Base-by-base conservation (phyloP, 257 asterid species). In the Gardenia jasminoides region DNA sequence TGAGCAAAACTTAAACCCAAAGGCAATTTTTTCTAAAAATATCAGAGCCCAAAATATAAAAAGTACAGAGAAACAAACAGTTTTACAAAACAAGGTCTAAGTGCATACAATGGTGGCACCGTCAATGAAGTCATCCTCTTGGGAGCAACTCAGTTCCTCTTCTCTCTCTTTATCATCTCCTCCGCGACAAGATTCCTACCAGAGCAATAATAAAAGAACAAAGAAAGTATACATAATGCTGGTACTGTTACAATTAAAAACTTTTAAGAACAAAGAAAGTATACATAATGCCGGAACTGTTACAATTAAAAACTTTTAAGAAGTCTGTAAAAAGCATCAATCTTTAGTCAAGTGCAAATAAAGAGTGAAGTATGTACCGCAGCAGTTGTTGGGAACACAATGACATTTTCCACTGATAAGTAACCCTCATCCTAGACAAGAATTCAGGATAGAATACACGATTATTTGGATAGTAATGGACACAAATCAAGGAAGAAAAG, bases 351-450 rank as follows among this genome's bases (percentile, higher is more conserved):
- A 69, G 16, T 43, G 28, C 11, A 22, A 15, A 30, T 56, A 20
- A 72, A 24, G 30, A 24, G 30, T 30, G 33, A 36, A 19, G 10
- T 6, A 79, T n/a, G n/a, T 82, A 94, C 97, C 97, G 83, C 80
- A 20, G 80, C 72, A 64, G 74, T 3, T 1, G 41, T 83, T 62
- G 73, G 31, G 62, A 90, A 87, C 71, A 89, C 91, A 81, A 88
- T 75, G 76, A 89, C 81, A 85, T 85, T 87, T 66, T 91, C 98
- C 82, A 93, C 41, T 9, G 91, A 84, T 75, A 94, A 79, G 78
- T 91, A 94, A 65, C 99, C 99, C 59, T 87, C 92, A 84, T 83
- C 82, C 94, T 85, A 31, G 71, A 28, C 73, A 73, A 44, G 5
- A 67, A 17, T 30, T 48, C 19, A 22, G 48, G 39, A 73, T n/a